Conservation (phyloP, 1,139 yeast species). For the Nakaseomyces kungkrabaensis region DNA sequence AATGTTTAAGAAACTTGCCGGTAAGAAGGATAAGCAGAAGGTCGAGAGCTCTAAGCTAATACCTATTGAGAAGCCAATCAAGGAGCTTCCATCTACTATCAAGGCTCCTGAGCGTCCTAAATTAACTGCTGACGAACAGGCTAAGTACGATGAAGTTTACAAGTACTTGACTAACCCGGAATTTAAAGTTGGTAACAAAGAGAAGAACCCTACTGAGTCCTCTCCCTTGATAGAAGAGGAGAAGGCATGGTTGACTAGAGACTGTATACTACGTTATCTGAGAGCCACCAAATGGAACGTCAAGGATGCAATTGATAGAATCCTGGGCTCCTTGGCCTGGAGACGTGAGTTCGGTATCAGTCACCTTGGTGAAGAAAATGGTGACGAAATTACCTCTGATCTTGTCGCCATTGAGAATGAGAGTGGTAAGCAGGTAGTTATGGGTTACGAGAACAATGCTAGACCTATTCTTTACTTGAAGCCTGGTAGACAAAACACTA, state of each 20-base stretch:
- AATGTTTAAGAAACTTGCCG: constrained; percentile 19
- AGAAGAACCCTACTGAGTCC: constrained; percentile 25
- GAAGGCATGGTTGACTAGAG: constrained; percentile 83
- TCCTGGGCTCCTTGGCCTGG: constrained; percentile 76
- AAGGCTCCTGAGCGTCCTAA: constrained; percentile 41
- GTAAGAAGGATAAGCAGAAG: constrained; percentile 26
- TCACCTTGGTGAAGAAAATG: constrained; percentile 35
- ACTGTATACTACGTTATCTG: constrained; percentile 76
- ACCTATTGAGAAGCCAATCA: constrained; percentile 40
- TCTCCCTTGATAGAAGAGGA: constrained; percentile 47
- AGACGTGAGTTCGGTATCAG: constrained; percentile 84
- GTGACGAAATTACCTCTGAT: constrained; percentile 49
- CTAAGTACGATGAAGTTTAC: constrained; percentile 50
- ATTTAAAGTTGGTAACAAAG: constrained; percentile 33
- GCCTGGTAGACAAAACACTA: constrained; percentile 91
- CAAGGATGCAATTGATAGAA: constrained; percentile 59
- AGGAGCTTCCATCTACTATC: constrained; percentile 38
- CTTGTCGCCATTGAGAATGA: constrained; percentile 60
- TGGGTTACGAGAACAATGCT: constrained; percentile 81
- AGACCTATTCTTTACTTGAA: constrained; percentile 85
- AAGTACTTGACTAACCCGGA: constrained; percentile 46
- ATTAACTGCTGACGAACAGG: constrained; percentile 43
- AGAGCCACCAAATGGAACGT: constrained; percentile 87
- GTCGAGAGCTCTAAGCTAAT: constrained; percentile 14
- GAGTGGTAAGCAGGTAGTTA: constrained; percentile 79